These are phyloP conservation scores for Curvularia verruculosa DNA, from an alignment of 2,329 filamentous ascomycete genomes.

Conservation along the genomic window DNA sequence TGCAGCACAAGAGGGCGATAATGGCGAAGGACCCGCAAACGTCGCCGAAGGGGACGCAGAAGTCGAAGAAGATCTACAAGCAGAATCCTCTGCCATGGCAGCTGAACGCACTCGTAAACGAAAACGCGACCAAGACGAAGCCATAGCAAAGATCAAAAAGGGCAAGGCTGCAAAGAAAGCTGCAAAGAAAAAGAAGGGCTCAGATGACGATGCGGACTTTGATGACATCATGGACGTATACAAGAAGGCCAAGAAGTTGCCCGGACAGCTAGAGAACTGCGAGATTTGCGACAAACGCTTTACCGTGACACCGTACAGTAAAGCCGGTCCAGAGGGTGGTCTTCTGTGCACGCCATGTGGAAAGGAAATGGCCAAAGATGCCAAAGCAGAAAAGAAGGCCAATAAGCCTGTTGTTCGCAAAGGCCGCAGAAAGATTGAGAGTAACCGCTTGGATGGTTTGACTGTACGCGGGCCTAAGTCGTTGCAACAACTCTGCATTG, in stretches of 20 bases:
- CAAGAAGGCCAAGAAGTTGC: constrained; percentile 65
- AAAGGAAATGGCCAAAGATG: constrained; percentile 71
- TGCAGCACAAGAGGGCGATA: constrained; percentile 40
- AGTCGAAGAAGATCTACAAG: constrained; percentile 41
- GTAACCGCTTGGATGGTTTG: constrained; percentile 80
- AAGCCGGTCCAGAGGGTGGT: constrained; percentile 79
- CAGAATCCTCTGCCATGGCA: constrained; percentile 49
- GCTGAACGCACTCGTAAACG: constrained; percentile 60
- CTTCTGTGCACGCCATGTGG: constrained; percentile 85
- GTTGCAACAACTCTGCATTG: constrained; percentile 68
- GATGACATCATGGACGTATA: constrained; percentile 61
- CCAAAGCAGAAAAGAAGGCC: constrained; percentile 65
- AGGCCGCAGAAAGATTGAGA: constrained; percentile 77
- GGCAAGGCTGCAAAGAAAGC: constrained; percentile 59
- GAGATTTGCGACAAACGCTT: constrained; percentile 85
- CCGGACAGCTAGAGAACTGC: constrained; percentile 88
- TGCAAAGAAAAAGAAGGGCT: constrained; percentile 51
- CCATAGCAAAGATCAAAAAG: constrained; percentile 50
- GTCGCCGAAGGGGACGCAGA: constrained; percentile 44
- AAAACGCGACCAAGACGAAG: constrained; percentile 62
- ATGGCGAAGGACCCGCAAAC: constrained; percentile 45
- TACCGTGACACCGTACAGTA: constrained; percentile 88
- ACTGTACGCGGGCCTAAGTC: constrained; percentile 70
- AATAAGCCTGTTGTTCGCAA: constrained; percentile 64
- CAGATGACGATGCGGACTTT: constrained; percentile 53